These are phyloP conservation scores for Barnettozyma siamensis DNA, from an alignment of 805 yeast genomes.

Conservation along the genomic window DNA sequence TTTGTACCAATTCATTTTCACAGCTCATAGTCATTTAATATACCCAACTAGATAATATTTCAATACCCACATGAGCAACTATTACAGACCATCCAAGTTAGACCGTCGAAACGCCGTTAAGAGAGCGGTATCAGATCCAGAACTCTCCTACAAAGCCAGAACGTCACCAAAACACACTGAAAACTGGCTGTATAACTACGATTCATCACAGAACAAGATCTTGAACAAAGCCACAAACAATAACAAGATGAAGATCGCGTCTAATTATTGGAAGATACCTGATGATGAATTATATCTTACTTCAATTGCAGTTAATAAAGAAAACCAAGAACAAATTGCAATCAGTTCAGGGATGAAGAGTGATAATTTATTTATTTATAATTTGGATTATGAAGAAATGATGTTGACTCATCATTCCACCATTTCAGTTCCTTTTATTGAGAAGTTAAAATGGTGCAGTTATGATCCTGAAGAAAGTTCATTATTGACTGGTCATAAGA, in stretches of 20 bases:
- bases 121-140: constrained; percentile 15
- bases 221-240: constrained; percentile 38
- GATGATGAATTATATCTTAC: constrained; percentile 38
- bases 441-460: constrained; percentile 49
- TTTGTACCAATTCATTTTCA: background rate
- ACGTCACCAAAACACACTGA: constrained; percentile 13
- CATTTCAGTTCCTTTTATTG: constrained; percentile 51
- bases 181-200: constrained; percentile 18
- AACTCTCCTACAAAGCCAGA: constrained; percentile 4
- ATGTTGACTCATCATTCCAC: constrained; percentile 52
- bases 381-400: constrained; percentile 34
- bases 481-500: constrained; percentile 67
- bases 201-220: constrained; percentile 26
- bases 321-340: constrained; percentile 35
- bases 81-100: constrained; percentile 21
- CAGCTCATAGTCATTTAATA: too few relatives aligned
- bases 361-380: constrained; percentile 48
- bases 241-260: constrained; percentile 30
- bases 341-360: constrained; percentile 42
- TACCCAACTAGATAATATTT: background rate
- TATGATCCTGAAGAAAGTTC: constrained; percentile 31
- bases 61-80: constrained; percentile 12
- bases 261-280: constrained; percentile 26
- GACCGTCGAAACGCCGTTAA: constrained; percentile 26
- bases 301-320: constrained; percentile 32